Evolutionary conservation across 2,329 filamentous ascomycete species (phyloP).

Genomic region (Emericellopsis cladophorae): DNA sequence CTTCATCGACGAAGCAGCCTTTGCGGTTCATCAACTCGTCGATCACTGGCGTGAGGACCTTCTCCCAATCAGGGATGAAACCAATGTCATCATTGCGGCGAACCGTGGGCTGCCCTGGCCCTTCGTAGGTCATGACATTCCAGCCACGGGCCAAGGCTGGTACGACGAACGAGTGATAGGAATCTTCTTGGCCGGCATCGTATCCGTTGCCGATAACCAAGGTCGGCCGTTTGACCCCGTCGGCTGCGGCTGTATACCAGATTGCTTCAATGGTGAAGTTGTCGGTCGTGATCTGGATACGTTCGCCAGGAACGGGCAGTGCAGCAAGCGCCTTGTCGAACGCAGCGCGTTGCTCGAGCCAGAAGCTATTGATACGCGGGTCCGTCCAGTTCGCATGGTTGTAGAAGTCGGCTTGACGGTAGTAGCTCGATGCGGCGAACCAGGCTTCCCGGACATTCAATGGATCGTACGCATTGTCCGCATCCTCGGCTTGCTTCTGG

Average conservation of each 20-base stretch:
- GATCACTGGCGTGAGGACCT: conserved; percentile 23
- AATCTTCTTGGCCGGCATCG: conserved; percentile 29
- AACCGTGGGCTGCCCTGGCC: conserved; percentile 28
- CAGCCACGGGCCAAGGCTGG: conserved; percentile 23
- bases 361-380: conserved; percentile 18
- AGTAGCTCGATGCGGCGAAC: conserved; percentile 24
- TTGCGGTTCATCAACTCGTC: conserved; percentile 17
- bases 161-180: conserved; percentile 21
- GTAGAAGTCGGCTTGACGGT: conserved; percentile 22
- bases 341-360: conserved; percentile 15
- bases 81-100: conserved; percentile 25
- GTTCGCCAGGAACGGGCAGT: conserved; percentile 10
- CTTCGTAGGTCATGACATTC: conserved; percentile 31
- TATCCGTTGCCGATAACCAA: conserved; percentile 28
- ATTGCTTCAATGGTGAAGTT: conserved; percentile 21
- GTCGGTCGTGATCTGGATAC: conserved; percentile 8
- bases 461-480: conserved; percentile 5
- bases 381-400: conserved; percentile 21
- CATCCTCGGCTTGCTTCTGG: conserved; percentile 4
- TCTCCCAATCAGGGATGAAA: conserved; percentile 31
- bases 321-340: conserved; percentile 22
- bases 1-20: conserved; percentile 1
- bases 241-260: conserved; percentile 12
- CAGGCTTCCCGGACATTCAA: conserved; percentile 6
- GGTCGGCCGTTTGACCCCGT: conserved; percentile 14